Conservation (phyloP, 2,329 filamentous ascomycete genomes). For the Teratosphaeria viscida region DNA sequence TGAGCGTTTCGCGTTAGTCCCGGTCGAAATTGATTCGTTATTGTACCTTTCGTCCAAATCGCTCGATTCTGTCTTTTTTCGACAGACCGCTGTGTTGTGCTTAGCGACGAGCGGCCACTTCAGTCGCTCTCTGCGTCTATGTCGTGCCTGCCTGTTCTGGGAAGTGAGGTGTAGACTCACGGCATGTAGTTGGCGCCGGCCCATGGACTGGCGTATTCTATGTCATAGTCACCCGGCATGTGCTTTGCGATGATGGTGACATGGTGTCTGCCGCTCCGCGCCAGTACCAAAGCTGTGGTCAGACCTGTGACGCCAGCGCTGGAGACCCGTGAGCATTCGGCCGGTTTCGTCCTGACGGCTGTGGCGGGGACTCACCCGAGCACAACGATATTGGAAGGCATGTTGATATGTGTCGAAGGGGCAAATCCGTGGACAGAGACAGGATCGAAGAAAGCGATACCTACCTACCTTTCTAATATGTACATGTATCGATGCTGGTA, state of each 20-base stretch:
- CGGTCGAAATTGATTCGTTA: neutral
- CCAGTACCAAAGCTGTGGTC: conserved; percentile 53
- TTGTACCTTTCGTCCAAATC: neutral
- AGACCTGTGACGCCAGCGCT: conserved; percentile 54
- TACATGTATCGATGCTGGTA: neutral
- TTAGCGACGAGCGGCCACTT: neutral
- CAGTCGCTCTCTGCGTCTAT: neutral
- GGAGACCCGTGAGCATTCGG: conserved; percentile 3
- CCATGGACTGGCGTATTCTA: conserved; percentile 84
- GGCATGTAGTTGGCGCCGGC: conserved; percentile 73
- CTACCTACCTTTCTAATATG: neutral
- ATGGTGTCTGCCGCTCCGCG: conserved; percentile 43
- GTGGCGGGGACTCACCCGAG: conserved; percentile 33
- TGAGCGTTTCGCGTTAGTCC: conserved; percentile 4
- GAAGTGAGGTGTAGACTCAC: conserved; percentile 8
- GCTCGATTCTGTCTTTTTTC: neutral
- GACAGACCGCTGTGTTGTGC: neutral
- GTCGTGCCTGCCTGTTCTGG: neutral
- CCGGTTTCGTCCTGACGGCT: neutral
- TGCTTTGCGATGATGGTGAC: conserved; percentile 73
- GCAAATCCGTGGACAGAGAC: neutral
- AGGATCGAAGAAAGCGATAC: neutral
- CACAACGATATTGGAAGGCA: conserved; percentile 33
- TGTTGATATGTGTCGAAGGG: neutral
- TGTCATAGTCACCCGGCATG: conserved; percentile 87